Base-by-base conservation (phyloP, 108 stramenopile genomes). In the Stephanodiscus minutulus region DNA sequence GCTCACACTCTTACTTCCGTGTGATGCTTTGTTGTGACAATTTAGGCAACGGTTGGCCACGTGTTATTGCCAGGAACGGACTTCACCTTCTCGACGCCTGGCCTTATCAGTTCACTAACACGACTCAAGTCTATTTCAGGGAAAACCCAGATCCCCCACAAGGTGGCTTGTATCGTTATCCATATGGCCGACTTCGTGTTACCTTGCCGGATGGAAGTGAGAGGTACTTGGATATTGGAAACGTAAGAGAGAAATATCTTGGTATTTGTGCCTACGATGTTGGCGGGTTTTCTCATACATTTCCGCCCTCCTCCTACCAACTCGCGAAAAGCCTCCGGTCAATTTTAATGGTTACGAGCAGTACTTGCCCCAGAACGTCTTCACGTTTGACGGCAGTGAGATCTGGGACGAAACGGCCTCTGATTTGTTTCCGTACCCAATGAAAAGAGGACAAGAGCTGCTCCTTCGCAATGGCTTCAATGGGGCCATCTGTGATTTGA, bases 301-400 rank as follows among this genome's bases (percentile, higher is more conserved):
- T 15, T 36, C 24, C 29, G 1, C 55, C 37, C 1, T 24, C 12
- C 49, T 47, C 47, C 33, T 15, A 70, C 24, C 22, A 7, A 37
- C 49, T 15, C 27, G 1, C 43, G 9, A 33, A 7, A 17, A 72
- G 72, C 79, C 79, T 6, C 39, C 31, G 2, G 29, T 81, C n/a
- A 68, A 81, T 54, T 81, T 81, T 61, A 63, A 49, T 49, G 79
- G 74, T n/a, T 81, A 76, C 68, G 79, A 81, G 36, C 41, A 37
- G 2, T 64, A 76, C 22, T 52, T 79, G 43, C 70, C 70, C 13
- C 22, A n/a, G 37, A 55, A 52, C 29, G 25, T 61, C 46, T 72
- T 79, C 59, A 79, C 46, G 27, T 72, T 79, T 39, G 62, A 25
- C 10, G 61, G 50, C 49, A n/a, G 17, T 17, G 77, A 79, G 39